Evolutionary conservation across 2,329 filamentous ascomycete species (phyloP), one percentile per base, ranked within the genome.

Genomic region (Fusarium succisae): DNA sequence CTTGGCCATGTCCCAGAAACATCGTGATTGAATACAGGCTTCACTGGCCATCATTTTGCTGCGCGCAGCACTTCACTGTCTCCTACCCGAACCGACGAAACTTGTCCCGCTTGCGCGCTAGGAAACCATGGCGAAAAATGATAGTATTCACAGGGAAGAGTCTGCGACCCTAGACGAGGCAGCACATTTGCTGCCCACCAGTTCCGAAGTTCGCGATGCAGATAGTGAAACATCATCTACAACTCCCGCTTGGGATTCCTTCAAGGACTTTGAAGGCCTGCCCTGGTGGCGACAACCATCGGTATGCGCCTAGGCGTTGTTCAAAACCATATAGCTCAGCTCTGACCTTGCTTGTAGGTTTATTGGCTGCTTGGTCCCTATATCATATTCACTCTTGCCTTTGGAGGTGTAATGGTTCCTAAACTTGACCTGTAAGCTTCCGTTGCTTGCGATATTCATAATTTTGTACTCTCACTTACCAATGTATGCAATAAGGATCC

Each of bases 301-400:
- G 53, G 89, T 92, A 84, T 73, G 87, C 70, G 56, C 37, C 22
- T 50, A 24, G n/a, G 22, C 53, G 57, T 22, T 28, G 30, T 35
- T 35, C 28, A 45, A 66, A 62, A 30, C 28, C 35, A 43, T 56
- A 41, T 63, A 35, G 43, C 51, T 38, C 38, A 56, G 62, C 48
- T 70, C 77, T 81, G 73, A 82, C 73, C 59, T 51, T 66, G 26
- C 35, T 61, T 55, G 39, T 69, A 94, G 93, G 90, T 97, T 59
- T 94, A 88, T 82, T 98, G 95, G 94, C 87, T 98, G 9, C 82
- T 98, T 13, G 90, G 89, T 0, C 93, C 95, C 2, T 96, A 95
- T 82, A 87, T 93, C 63, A 83, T 98, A 50, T 96, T 94, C 80
- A 94, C 94, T 1, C 85, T 97, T 61, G 95, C 95, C 0, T 96